Evolutionary conservation across 2,329 filamentous ascomycete genomes (phyloP), one percentile per base, ranked within the genome.

Genomic region (Beauveria asiatica): DNA sequence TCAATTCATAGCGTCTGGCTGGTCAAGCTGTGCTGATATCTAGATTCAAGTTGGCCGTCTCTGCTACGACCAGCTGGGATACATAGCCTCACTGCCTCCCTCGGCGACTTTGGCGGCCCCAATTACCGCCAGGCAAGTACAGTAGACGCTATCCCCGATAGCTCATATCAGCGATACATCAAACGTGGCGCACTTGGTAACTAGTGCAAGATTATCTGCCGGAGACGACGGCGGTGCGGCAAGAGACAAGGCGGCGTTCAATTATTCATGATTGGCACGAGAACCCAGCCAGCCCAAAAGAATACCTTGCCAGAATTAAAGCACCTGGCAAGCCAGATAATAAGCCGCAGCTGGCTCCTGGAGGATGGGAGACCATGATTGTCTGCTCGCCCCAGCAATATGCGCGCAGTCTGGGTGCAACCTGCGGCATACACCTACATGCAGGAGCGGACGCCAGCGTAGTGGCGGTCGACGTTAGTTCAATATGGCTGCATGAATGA

Each of bases 111-210:
- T 39, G 9, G 21, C 46, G 52, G 23, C 51, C 49, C 51, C 39
- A 25, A 44, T 54, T 25, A 27, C n/a, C 11, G 25, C n/a, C 30
- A 4, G n/a, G 21, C 25, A 49, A 44, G 45, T 50, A 58, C 41
- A 44, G 45, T 50, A 58, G 55, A 42, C 46, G 55, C 45, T 58
- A 39, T 42, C 49, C 21, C 46, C 55, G 55, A 58, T 44, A 23
- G 55, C 55, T 58, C 46, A 58, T n/a, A 49, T 50, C 39, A 45
- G 37, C 25, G 33, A 59, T 21, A 50, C 37, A 10, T 57, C 46
- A 45, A 52, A 52, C 25, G 56, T 59, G 56, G 56, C 48, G 56
- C 39, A 37, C 21, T 10, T 37, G 25, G 37, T 23, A 23, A 2
- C n/a, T 16, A 23, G 16, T 27, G 17, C 17, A 6, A 19, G 13